A percentile compares a stretch with the other conserved stretches of the same genome.
Conservation (phyloP, 306 rosid species). For the Dalbergia cultrata region DNA sequence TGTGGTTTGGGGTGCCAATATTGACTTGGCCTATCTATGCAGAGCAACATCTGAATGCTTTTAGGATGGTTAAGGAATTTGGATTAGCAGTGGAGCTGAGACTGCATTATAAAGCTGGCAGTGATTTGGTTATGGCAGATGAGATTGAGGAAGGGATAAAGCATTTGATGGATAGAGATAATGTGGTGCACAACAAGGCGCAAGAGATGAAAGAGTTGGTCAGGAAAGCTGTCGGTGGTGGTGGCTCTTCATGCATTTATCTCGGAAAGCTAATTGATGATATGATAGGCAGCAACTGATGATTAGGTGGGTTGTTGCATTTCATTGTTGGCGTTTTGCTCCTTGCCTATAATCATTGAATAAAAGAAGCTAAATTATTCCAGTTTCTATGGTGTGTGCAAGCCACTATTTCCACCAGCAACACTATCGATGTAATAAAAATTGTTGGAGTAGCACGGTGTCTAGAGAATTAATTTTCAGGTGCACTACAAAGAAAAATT, state of each 20-base stretch:
- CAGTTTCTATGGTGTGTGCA: too few relatives aligned
- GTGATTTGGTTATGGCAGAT: conserved; percentile 58
- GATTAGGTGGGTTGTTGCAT: too few relatives aligned
- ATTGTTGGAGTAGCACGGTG: too few relatives aligned
- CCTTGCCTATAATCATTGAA: too few relatives aligned
- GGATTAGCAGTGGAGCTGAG: conserved; percentile 59
- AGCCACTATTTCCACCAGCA: too few relatives aligned
- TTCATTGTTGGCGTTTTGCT: too few relatives aligned
- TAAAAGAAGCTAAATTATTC: too few relatives aligned
- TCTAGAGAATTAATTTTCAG: too few relatives aligned
- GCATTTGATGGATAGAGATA: conserved; percentile 49
- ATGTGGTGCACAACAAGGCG: conserved; percentile 53
- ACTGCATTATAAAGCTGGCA: conserved; percentile 54
- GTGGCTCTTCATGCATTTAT: conserved; percentile 57
- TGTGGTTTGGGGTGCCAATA: conserved; percentile 78
- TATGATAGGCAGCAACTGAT: conserved; percentile 36
- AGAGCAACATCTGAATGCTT: conserved; percentile 79
- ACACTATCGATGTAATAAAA: too few relatives aligned
- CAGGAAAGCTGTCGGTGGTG: conserved; percentile 47
- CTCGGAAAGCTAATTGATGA: conserved; percentile 37
- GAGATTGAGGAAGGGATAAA: conserved; percentile 59
- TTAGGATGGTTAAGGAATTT: conserved; percentile 59
- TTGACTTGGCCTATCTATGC: conserved; percentile 79
- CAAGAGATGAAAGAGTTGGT: conserved; percentile 52
- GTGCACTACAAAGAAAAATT: too few relatives aligned